These are phyloP conservation scores for Castanea sativa DNA, from an alignment of 306 rosid species.

Conservation along the genomic window DNA sequence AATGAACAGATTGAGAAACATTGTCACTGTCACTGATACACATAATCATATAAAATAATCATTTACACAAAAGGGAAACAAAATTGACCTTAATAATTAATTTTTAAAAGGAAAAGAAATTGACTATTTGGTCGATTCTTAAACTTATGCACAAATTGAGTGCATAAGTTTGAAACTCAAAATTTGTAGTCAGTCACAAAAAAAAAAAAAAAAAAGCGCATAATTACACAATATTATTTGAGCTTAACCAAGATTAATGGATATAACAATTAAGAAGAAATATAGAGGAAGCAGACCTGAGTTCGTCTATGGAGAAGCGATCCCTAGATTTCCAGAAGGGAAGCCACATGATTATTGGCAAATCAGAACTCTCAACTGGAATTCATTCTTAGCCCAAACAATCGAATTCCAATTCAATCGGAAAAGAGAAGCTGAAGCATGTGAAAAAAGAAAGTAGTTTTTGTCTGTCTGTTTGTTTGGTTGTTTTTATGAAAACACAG, in stretches of 20 bases:
- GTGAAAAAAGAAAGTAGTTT: not conserved
- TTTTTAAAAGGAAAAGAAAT: not conserved
- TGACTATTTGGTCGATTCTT: not conserved
- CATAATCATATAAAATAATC: not conserved
- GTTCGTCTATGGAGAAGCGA: constrained; percentile 82
- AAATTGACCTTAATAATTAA: not conserved
- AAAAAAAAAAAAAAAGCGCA: no score
- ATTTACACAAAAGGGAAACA: not conserved
- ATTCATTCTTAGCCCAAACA: constrained; percentile 23
- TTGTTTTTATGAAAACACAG: no score
- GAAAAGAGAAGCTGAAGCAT: constrained; percentile 15
- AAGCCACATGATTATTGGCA: constrained; percentile 67
- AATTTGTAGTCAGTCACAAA: no score
- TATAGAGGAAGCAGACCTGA: constrained; percentile 49
- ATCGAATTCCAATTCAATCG: constrained; percentile 12
- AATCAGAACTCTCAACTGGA: constrained; percentile 40
- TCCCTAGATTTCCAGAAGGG: constrained; percentile 88
- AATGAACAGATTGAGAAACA: not conserved
- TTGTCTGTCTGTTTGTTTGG: constrained; percentile 21
- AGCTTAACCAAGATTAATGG: not conserved
- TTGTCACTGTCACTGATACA: not conserved
- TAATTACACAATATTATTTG: not conserved
- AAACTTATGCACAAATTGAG: not conserved
- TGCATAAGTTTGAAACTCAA: not conserved
- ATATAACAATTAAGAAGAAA: not conserved